Evolutionary conservation across 441 rosid genomes (phyloP).

Genomic region (Bruguiera hainesii): DNA sequence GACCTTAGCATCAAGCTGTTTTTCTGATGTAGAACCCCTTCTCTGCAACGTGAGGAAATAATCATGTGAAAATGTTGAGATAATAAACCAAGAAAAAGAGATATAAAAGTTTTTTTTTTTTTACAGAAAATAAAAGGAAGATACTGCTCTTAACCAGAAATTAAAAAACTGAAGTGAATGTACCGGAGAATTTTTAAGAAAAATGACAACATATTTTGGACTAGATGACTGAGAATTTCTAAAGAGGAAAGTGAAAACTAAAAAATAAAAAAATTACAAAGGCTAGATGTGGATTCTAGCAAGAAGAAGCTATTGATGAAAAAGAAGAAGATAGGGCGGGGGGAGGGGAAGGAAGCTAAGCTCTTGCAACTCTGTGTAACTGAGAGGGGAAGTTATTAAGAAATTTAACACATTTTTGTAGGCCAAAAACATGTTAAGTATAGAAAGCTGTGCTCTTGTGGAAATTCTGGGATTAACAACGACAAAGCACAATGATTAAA

Average conservation of each 20-base stretch:
- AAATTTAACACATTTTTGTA: not conserved
- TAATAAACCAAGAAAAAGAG: not conserved
- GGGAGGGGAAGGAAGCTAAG: no score
- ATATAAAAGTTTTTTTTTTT: not conserved
- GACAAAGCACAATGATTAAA: slow-evolving; percentile 9
- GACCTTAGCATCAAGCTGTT: slow-evolving; percentile 93
- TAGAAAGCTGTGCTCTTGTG: not conserved
- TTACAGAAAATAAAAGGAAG: no score
- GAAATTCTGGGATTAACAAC: slow-evolving; percentile 1
- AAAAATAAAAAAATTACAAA: not conserved
- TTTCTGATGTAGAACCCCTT: slow-evolving; percentile 78
- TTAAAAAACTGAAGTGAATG: no score
- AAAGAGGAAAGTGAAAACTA: no score
- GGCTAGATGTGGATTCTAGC: not conserved
- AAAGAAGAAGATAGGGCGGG: no score
- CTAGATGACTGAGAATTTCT: no score
- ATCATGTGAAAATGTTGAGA: slow-evolving; percentile 13
- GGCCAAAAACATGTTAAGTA: no score
- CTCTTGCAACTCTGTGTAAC: no score
- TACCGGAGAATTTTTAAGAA: no score
- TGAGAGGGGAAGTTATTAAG: not conserved
- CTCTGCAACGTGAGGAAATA: slow-evolving; percentile 58
- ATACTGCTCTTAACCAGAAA: no score
- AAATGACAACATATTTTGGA: no score
- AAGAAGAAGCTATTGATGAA: not conserved